These are phyloP conservation scores for Fonsecaea nubica DNA, from an alignment of 2,329 filamentous ascomycete genomes.

Conservation along the genomic window DNA sequence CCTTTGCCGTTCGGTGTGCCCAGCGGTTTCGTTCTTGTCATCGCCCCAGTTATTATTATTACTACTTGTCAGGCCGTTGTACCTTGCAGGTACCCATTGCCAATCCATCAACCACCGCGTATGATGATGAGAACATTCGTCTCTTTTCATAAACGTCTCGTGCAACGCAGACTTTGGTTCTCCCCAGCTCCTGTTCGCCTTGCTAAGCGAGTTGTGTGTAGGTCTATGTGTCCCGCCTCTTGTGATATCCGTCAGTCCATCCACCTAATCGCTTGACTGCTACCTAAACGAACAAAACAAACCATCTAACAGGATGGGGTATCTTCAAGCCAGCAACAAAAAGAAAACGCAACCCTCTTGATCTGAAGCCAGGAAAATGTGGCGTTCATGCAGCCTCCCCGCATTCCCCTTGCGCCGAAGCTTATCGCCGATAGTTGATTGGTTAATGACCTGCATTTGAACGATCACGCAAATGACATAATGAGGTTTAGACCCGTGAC, in stretches of 20 bases:
- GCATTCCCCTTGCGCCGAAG: not conserved
- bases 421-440: conserved; percentile 24
- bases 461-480: conserved; percentile 22
- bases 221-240: not conserved
- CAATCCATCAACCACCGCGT: not conserved
- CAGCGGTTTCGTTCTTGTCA: not conserved
- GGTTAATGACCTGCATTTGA: not conserved
- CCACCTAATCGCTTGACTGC: not conserved
- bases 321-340: conserved; percentile 14
- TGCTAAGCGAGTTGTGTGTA: not conserved
- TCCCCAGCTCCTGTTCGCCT: not conserved
- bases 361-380: conserved; percentile 1
- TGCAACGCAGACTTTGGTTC: not conserved
- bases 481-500: conserved; percentile 1
- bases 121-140: not conserved
- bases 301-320: conserved; percentile 14
- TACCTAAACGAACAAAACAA: conserved; percentile 1
- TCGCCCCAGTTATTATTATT: not conserved
- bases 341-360: conserved; percentile 2
- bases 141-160: not conserved
- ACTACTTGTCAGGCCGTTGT: not conserved
- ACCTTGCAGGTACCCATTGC: conserved; percentile 17
- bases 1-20: not conserved
- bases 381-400: conserved; percentile 8
- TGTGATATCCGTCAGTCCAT: not conserved